Conservation (phyloP, 192 early-diverging fungal genomes). For the Coemansia sp. region DNA sequence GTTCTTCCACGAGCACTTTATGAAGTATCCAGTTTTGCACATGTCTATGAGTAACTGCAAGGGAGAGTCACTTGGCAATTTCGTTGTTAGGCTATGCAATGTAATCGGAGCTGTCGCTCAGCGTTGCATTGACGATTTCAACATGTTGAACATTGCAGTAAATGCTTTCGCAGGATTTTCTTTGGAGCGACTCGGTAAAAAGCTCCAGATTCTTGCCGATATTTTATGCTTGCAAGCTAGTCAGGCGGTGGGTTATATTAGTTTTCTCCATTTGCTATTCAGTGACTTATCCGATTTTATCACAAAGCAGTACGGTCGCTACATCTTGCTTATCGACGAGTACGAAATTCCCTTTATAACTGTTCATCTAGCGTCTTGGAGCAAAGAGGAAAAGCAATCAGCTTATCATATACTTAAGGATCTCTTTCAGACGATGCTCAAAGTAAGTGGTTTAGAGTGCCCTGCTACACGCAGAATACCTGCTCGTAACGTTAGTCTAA, state of each 20-base stretch:
- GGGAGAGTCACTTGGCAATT: not conserved
- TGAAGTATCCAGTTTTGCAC: constrained; percentile 41
- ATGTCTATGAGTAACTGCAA: constrained; percentile 13
- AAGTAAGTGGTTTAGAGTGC: constrained; percentile 4
- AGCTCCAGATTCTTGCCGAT: too few species aligned
- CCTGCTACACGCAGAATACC: too few species aligned
- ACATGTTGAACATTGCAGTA: too few species aligned
- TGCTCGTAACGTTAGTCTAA: too few species aligned
- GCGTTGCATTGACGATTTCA: too few species aligned
- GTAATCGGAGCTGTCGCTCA: too few species aligned
- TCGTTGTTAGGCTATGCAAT: not conserved
- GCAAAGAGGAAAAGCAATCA: constrained; percentile 2
- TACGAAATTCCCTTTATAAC: constrained; percentile 47
- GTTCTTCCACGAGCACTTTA: constrained; percentile 39
- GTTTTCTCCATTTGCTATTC: constrained; percentile 1
- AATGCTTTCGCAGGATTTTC: too few species aligned
- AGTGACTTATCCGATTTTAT: constrained; percentile 16
- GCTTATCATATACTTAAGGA: constrained; percentile 22
- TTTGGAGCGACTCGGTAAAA: too few species aligned
- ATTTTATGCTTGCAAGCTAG: not conserved
- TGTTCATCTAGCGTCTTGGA: constrained; percentile 19
- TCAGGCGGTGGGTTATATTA: not conserved
- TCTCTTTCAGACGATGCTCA: constrained; percentile 37
- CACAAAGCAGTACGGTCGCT: constrained; percentile 13
- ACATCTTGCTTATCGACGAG: constrained; percentile 41